Percentiles rank a stretch among this genome's conserved stretches.
phyloP scores from a whole-genome alignment of 2,329 filamentous ascomycete genomes.

The Paracamarosporium sp. region DNA sequence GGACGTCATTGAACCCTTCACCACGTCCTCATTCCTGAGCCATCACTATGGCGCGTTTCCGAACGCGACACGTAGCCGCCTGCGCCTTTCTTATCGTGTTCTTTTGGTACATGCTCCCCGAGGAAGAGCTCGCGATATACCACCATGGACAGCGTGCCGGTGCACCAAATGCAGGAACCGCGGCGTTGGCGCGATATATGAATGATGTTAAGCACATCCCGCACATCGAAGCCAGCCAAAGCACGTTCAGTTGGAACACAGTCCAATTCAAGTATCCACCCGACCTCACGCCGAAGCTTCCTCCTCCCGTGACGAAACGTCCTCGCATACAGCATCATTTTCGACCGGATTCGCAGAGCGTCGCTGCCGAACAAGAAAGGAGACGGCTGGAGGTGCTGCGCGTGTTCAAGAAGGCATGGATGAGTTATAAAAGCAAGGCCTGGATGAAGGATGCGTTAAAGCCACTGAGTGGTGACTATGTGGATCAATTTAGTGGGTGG shows the following conservation, averaged over 20 bases:
- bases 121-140: conserved; percentile 15
- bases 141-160: conserved; percentile 8
- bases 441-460: conserved; percentile 70
- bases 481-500: conserved; percentile 71
- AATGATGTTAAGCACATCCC: conserved; percentile 33
- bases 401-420: conserved; percentile 54
- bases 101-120: conserved; percentile 35
- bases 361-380: conserved; percentile 30
- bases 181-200: conserved; percentile 38
- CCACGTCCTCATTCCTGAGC: conserved; percentile 11
- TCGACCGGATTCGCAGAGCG: conserved; percentile 20
- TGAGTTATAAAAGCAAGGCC: conserved; percentile 66
- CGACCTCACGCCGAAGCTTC: conserved; percentile 32
- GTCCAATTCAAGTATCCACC: conserved; percentile 37
- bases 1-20: background rate
- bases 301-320: conserved; percentile 32
- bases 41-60: conserved; percentile 34
- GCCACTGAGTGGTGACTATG: conserved; percentile 60
- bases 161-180: conserved; percentile 25
- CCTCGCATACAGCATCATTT: conserved; percentile 44
- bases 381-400: conserved; percentile 35
- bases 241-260: conserved; percentile 41
- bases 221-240: conserved; percentile 28
- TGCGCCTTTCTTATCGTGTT: conserved; percentile 33
- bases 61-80: conserved; percentile 32